These are phyloP conservation scores for Limonium bicolor DNA, from an alignment of 148 eudicot genomes.

Conservation along the genomic window DNA sequence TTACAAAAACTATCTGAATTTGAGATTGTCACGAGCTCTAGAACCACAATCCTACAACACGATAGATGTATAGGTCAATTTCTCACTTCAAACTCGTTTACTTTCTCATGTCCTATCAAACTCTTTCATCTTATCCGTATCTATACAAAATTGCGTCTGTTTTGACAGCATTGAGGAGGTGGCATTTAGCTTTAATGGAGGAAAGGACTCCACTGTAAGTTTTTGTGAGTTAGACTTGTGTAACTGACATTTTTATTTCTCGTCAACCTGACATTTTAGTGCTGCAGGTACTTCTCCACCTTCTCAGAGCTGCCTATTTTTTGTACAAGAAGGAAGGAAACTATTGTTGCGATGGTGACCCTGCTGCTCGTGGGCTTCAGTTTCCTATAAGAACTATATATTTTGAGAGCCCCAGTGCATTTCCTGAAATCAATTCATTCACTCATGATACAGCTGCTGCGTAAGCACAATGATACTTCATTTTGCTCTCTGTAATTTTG, in stretches of 20 bases:
- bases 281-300: constrained; percentile 77
- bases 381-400: constrained; percentile 85
- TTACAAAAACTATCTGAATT: too few species aligned
- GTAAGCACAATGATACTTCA: constrained; percentile 43
- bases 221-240: constrained; percentile 5
- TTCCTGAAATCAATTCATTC: constrained; percentile 90
- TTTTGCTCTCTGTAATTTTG: too few species aligned
- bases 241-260: not conserved
- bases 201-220: constrained; percentile 97
- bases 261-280: constrained; percentile 1
- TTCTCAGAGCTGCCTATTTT: constrained; percentile 82
- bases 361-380: constrained; percentile 15
- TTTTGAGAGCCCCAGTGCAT: constrained; percentile 69
- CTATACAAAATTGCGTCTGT: too few species aligned
- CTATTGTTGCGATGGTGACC: constrained; percentile 20
- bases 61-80: too few species aligned
- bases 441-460: constrained; percentile 68
- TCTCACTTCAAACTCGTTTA: too few species aligned
- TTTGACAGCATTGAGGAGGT: constrained; percentile 75
- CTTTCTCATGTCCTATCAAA: too few species aligned
- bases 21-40: too few species aligned
- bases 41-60: too few species aligned
- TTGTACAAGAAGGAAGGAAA: constrained; percentile 36
- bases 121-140: too few species aligned
- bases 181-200: constrained; percentile 96